phyloP scores from a whole-genome alignment of 2,329 filamentous ascomycete genomes.

The Immersiporthe knoxdaviesiana region DNA sequence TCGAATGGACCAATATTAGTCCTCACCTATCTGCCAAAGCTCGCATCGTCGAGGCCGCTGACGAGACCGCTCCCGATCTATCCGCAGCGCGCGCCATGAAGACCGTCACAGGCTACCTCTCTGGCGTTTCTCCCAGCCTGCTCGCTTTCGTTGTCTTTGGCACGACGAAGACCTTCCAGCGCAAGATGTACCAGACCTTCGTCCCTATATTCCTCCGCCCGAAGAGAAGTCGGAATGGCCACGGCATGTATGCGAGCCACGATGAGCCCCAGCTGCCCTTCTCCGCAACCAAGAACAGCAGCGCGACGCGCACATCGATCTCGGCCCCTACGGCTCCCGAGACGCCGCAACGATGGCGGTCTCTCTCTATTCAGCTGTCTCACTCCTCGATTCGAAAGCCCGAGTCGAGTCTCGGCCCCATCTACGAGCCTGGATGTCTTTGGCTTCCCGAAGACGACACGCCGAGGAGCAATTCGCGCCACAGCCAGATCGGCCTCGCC shows the following conservation, averaged over 20 bases:
- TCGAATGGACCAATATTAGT: constrained; percentile 24
- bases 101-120: constrained; percentile 33
- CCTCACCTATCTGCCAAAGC: constrained; percentile 17
- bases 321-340: neutral
- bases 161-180: constrained; percentile 34
- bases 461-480: constrained; percentile 5
- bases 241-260: constrained; percentile 9
- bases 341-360: constrained; percentile 7
- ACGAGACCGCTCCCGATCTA: constrained; percentile 24
- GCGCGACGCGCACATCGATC: neutral
- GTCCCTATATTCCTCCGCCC: constrained; percentile 26
- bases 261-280: constrained; percentile 7
- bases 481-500: constrained; percentile 22
- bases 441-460: constrained; percentile 14
- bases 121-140: constrained; percentile 34
- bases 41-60: constrained; percentile 43
- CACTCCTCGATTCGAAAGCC: constrained; percentile 10
- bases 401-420: constrained; percentile 11
- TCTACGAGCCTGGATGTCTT: constrained; percentile 12
- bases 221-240: neutral
- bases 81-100: constrained; percentile 21
- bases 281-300: constrained; percentile 10
- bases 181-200: constrained; percentile 31
- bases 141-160: constrained; percentile 35
- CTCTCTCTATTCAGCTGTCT: neutral